A percentile compares a stretch with the other conserved stretches of the same genome.
phyloP scores from a whole-genome alignment of 129 eudicot species.

The Saussurea involucrata region DNA sequence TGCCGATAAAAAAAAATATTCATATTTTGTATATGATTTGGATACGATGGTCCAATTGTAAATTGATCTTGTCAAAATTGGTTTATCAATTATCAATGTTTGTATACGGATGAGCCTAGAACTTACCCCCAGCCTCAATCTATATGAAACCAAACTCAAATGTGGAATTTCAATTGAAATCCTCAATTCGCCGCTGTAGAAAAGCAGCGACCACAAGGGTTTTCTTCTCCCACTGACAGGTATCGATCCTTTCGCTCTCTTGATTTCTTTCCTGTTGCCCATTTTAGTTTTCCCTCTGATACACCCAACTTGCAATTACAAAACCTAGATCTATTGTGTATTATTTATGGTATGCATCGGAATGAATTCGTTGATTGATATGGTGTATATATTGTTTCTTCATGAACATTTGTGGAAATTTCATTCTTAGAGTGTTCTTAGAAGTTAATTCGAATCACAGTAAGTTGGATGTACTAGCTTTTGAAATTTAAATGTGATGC shows the following conservation, averaged over 20 bases:
- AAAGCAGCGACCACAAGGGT: conserved; percentile 4
- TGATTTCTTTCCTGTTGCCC: neutral
- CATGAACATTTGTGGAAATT: neutral
- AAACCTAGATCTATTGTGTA: conserved; percentile 17
- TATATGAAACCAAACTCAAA: conserved; percentile 2
- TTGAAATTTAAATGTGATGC: neutral
- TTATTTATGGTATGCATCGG: neutral
- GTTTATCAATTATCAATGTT: neutral
- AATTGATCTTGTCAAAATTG: neutral
- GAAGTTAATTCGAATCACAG: neutral
- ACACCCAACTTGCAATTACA: conserved; percentile 1
- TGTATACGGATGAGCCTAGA: neutral
- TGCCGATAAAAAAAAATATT: too few relatives aligned
- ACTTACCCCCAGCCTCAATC: neutral
- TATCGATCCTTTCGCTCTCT: conserved; percentile 12
- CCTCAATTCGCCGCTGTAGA: neutral
- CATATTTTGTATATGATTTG: neutral
- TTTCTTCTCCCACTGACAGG: conserved; percentile 19
- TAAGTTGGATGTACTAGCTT: neutral
- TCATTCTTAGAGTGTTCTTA: neutral
- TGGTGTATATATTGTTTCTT: neutral
- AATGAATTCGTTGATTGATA: conserved; percentile 5
- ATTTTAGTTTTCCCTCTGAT: neutral
- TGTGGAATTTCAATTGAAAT: neutral
- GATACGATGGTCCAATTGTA: neutral